Conservation (phyloP, 2,329 filamentous ascomycete species). For the Aureobasidium musti region DNA sequence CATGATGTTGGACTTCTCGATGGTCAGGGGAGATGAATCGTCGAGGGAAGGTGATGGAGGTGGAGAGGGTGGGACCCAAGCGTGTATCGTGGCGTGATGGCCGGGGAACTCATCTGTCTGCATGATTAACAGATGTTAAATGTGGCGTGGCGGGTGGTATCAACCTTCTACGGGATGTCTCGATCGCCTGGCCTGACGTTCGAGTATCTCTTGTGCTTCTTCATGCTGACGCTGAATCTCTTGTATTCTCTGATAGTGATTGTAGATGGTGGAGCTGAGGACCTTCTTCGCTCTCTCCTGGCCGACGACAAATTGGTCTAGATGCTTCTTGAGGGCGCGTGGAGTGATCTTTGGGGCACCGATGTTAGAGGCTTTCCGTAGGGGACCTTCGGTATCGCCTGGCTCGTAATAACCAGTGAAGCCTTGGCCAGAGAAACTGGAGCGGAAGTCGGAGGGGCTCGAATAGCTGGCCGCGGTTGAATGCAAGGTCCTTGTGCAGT, state of each 20-base stretch:
- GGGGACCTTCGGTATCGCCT: constrained; percentile 63
- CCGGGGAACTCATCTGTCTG: constrained; percentile 60
- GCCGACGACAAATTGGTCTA: constrained; percentile 95
- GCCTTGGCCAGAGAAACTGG: constrained; percentile 64
- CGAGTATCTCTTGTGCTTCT: constrained; percentile 72
- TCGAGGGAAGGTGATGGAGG: constrained; percentile 47
- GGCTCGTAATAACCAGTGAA: constrained; percentile 66
- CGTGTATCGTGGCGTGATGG: constrained; percentile 57
- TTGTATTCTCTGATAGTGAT: constrained; percentile 89
- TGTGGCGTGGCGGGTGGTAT: constrained; percentile 44
- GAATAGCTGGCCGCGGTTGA: constrained; percentile 50
- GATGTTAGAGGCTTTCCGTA: constrained; percentile 60
- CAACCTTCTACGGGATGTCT: constrained; percentile 75
- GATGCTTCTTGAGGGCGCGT: constrained; percentile 75
- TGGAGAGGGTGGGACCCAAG: constrained; percentile 37
- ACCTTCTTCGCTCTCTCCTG: constrained; percentile 95
- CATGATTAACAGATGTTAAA: constrained; percentile 36
- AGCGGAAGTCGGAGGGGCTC: constrained; percentile 43
- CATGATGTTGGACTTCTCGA: constrained; percentile 95
- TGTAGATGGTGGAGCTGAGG: constrained; percentile 89
- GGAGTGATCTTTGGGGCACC: constrained; percentile 63
- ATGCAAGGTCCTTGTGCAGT: constrained; percentile 36
- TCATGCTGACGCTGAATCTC: constrained; percentile 73
- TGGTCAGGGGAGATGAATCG: constrained; percentile 64
- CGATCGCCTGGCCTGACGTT: constrained; percentile 71